Conservation (phyloP, 768 basidiomycete genomes). For the Naganishia friedmannii region DNA sequence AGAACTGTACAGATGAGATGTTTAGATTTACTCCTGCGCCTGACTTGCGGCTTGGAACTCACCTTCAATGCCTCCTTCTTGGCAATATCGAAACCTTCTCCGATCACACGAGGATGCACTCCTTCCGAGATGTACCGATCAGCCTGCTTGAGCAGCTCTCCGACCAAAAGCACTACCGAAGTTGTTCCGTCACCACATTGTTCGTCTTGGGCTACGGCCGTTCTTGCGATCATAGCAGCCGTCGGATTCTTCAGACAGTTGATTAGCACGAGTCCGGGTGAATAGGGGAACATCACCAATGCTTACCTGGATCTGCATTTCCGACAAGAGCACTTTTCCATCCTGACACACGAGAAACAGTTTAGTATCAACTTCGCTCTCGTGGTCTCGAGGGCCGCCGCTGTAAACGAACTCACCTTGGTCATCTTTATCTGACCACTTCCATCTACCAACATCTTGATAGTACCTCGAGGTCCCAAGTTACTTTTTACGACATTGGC, state of each 20-base stretch:
- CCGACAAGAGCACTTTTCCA: constrained; percentile 93
- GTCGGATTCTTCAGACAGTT: constrained; percentile 70
- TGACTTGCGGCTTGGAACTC: constrained; percentile 50
- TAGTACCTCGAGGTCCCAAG: constrained; percentile 94
- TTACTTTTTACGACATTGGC: constrained; percentile 96
- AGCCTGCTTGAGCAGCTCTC: constrained; percentile 92
- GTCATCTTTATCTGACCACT: constrained; percentile 99
- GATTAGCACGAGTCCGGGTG: neutral
- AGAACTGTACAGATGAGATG: constrained; percentile 61
- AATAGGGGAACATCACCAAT: constrained; percentile 38
- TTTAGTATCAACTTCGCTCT: neutral
- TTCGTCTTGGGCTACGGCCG: constrained; percentile 96
- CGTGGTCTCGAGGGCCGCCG: neutral
- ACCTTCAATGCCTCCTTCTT: constrained; percentile 91
- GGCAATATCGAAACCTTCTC: constrained; percentile 91
- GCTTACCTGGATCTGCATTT: constrained; percentile 82
- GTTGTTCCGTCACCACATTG: constrained; percentile 99
- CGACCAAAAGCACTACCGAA: constrained; percentile 90
- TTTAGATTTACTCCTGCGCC: neutral
- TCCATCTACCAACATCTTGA: constrained; percentile 99
- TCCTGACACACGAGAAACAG: constrained; percentile 56
- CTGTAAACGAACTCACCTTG: constrained; percentile 57
- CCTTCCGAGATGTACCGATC: constrained; percentile 97
- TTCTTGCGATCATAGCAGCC: constrained; percentile 97
- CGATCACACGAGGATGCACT: constrained; percentile 94